Evolutionary conservation across 1,284 basidiomycete species (phyloP).

Genomic region (Mycosarcoma mackinlayi): DNA sequence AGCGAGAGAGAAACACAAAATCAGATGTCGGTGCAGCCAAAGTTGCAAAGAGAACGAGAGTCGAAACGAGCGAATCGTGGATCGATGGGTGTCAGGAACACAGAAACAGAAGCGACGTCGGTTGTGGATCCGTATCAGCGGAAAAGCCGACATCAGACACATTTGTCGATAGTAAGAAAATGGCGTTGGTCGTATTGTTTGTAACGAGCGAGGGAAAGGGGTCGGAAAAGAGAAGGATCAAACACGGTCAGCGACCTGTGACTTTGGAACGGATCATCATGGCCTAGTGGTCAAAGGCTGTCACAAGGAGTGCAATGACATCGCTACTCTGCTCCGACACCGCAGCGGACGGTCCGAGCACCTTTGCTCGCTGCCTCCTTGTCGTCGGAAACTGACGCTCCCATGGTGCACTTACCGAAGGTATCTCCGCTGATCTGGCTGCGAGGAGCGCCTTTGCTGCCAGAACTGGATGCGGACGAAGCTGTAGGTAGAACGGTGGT

Average conservation of each 20-base stretch:
- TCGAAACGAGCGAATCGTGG: too few species aligned
- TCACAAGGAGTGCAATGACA: not conserved
- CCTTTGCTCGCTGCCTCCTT: too few species aligned
- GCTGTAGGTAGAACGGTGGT: slow-evolving; percentile 2
- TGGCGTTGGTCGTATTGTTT: not conserved
- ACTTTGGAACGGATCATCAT: not conserved
- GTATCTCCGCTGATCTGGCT: slow-evolving; percentile 26
- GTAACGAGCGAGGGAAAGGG: not conserved
- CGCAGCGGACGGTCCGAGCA: too few species aligned
- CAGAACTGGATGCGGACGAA: slow-evolving; percentile 13
- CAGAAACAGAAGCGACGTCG: not conserved
- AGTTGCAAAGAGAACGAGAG: too few species aligned
- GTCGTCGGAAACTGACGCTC: not conserved
- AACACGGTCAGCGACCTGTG: slow-evolving; percentile 7
- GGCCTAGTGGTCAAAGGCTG: not conserved
- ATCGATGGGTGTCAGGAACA: not conserved
- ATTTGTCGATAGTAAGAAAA: not conserved
- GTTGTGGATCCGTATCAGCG: not conserved
- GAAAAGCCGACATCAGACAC: not conserved
- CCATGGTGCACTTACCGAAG: slow-evolving; percentile 31
- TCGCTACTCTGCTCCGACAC: too few species aligned
- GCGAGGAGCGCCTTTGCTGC: slow-evolving; percentile 13
- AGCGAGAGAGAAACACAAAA: too few species aligned
- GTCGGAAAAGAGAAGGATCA: not conserved
- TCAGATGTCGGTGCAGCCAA: too few species aligned